Conservation (phyloP, 116 monocot genomes). For the Papilionanthe hybrid region DNA sequence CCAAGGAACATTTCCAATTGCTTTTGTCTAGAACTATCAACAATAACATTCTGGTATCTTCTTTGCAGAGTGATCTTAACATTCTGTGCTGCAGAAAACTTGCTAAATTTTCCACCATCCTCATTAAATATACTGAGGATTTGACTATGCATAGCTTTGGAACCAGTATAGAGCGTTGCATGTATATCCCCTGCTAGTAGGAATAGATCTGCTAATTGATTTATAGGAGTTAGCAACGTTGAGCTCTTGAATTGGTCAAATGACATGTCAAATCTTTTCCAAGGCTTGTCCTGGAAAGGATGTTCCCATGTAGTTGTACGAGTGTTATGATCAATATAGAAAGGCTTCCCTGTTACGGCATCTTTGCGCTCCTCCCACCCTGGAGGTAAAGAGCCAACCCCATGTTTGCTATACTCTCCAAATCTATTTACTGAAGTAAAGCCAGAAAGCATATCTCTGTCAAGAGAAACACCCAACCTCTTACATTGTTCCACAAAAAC, state of each 20-base stretch:
- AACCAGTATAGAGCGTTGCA: slow-evolving; percentile 98
- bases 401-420: slow-evolving; percentile 33
- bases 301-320: slow-evolving; percentile 91
- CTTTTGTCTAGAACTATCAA: slow-evolving; percentile 92
- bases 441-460: slow-evolving; percentile 49
- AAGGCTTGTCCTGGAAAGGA: slow-evolving; percentile 81
- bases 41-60: slow-evolving; percentile 72
- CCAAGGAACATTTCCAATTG: slow-evolving; percentile 99
- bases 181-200: slow-evolving; percentile 98
- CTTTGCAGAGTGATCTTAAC: slow-evolving; percentile 85
- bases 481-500: slow-evolving; percentile 97
- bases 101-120: slow-evolving; percentile 79
- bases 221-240: slow-evolving; percentile 64
- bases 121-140: slow-evolving; percentile 94
- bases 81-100: slow-evolving; percentile 92
- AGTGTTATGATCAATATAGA: slow-evolving; percentile 89
- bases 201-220: slow-evolving; percentile 87
- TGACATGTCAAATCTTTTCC: slow-evolving; percentile 98
- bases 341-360: slow-evolving; percentile 86
- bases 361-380: slow-evolving; percentile 98
- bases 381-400: slow-evolving; percentile 67
- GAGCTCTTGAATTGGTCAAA: slow-evolving; percentile 92
- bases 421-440: slow-evolving; percentile 41
- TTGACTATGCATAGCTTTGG: slow-evolving; percentile 99
- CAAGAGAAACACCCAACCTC: slow-evolving; percentile 71